Conservation (phyloP, 2,329 filamentous ascomycete species). For the Tympanopsis confertula region DNA sequence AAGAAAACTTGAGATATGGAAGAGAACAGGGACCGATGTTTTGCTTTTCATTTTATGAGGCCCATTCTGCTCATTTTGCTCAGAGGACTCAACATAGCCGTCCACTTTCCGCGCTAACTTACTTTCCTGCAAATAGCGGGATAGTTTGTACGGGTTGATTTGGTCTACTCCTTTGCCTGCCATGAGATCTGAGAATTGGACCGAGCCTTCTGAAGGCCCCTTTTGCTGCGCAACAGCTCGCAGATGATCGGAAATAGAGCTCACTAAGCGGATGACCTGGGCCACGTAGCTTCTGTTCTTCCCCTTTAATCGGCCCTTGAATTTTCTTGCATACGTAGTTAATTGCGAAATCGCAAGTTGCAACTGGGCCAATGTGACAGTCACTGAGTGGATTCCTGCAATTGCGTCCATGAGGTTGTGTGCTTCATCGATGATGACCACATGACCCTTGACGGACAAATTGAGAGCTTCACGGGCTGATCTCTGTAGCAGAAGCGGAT, state of each 20-base stretch:
- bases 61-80: slow-evolving; percentile 15
- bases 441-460: slow-evolving; percentile 53
- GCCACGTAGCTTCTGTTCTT: slow-evolving; percentile 63
- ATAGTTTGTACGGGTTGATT: slow-evolving; percentile 61
- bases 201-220: slow-evolving; percentile 32
- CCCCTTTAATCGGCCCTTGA: slow-evolving; percentile 55
- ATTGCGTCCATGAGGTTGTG: slow-evolving; percentile 69
- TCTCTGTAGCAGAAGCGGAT: slow-evolving; percentile 58
- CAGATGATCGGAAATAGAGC: slow-evolving; percentile 44
- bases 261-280: slow-evolving; percentile 53
- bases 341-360: slow-evolving; percentile 45
- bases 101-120: slow-evolving; percentile 64
- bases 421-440: slow-evolving; percentile 65
- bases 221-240: slow-evolving; percentile 12
- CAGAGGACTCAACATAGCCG: slow-evolving; percentile 42
- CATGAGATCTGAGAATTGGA: slow-evolving; percentile 46
- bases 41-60: slow-evolving; percentile 3
- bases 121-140: slow-evolving; percentile 57
- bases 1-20: slow-evolving; percentile 53
- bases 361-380: slow-evolving; percentile 47
- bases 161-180: slow-evolving; percentile 62
- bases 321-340: slow-evolving; percentile 53
- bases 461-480: slow-evolving; percentile 58
- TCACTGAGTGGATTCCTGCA: slow-evolving; percentile 51
- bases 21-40: slow-evolving; percentile 18